Percentiles rank a stretch among this genome's conserved stretches.
Conservation (phyloP, 2,329 filamentous ascomycete species). For the Ustulina deusta region DNA sequence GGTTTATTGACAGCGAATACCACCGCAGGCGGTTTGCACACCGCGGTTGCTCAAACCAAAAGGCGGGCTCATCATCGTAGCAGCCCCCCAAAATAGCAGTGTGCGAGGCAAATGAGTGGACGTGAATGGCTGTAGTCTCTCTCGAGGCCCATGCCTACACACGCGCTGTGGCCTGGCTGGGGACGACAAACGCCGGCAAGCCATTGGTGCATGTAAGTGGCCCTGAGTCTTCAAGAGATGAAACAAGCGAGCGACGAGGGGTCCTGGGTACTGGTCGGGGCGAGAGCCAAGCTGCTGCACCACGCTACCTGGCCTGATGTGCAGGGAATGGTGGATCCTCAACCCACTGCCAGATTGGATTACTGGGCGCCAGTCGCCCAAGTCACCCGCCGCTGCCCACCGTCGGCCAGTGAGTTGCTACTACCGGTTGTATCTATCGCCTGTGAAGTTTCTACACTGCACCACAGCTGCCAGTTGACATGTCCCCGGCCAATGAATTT, state of each 20-base stretch:
- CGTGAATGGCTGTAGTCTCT: conserved; percentile 43
- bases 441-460: conserved; percentile 5
- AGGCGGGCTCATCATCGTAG: conserved; percentile 42
- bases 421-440: neutral
- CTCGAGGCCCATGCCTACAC: conserved; percentile 41
- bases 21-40: conserved; percentile 33
- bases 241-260: conserved; percentile 49
- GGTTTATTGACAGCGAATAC: conserved; percentile 35
- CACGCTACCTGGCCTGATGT: conserved; percentile 10
- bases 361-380: conserved; percentile 35
- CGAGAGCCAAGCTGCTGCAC: conserved; percentile 38
- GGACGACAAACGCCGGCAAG: conserved; percentile 43
- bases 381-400: conserved; percentile 33
- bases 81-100: conserved; percentile 46
- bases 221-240: conserved; percentile 44
- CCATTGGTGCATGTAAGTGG: conserved; percentile 47
- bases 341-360: conserved; percentile 14
- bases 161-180: conserved; percentile 46
- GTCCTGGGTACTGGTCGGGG: conserved; percentile 26
- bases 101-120: conserved; percentile 46
- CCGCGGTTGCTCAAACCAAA: conserved; percentile 43
- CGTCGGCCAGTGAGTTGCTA: conserved; percentile 15
- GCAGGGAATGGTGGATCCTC: conserved; percentile 15
- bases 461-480: conserved; percentile 23
- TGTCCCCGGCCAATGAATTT: conserved; percentile 5